phyloP scores from a whole-genome alignment of 805 yeast species.

The Candida nanaspora region DNA sequence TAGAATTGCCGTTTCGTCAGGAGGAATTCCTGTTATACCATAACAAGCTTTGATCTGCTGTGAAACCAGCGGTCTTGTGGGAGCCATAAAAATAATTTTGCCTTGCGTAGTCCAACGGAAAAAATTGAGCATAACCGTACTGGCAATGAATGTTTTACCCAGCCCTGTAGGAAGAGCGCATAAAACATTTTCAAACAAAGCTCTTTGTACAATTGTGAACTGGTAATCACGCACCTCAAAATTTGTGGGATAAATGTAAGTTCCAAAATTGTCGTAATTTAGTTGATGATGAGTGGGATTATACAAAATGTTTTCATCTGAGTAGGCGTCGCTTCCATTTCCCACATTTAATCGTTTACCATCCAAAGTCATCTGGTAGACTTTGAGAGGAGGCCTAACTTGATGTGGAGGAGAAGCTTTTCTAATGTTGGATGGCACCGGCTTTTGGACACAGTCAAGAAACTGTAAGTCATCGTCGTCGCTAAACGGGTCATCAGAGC shows the following conservation, averaged over 20 bases:
- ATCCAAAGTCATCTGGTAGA: neutral
- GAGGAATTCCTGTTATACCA: slow-evolving; percentile 77
- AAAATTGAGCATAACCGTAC: slow-evolving; percentile 87
- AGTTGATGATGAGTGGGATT: slow-evolving; percentile 45
- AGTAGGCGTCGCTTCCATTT: neutral
- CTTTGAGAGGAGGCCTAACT: neutral
- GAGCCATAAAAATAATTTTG: slow-evolving; percentile 91
- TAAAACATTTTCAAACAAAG: slow-evolving; percentile 65
- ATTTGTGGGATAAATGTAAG: slow-evolving; percentile 80
- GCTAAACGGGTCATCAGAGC: neutral
- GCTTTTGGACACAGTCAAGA: no score
- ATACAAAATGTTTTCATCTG: neutral
- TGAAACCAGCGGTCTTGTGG: slow-evolving; percentile 92
- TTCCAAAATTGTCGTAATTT: slow-evolving; percentile 27
- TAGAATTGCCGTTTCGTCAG: slow-evolving; percentile 70
- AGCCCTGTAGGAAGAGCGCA: slow-evolving; percentile 96
- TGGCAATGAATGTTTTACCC: slow-evolving; percentile 95
- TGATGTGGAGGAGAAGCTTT: neutral
- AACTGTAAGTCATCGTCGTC: no score
- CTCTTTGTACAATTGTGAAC: slow-evolving; percentile 63
- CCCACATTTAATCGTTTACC: neutral
- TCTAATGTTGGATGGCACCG: neutral
- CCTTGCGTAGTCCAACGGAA: slow-evolving; percentile 75
- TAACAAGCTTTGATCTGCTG: slow-evolving; percentile 94
- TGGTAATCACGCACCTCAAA: slow-evolving; percentile 84